Conservation (phyloP, 495 filamentous ascomycete genomes). For the Penicillium argentinense region DNA sequence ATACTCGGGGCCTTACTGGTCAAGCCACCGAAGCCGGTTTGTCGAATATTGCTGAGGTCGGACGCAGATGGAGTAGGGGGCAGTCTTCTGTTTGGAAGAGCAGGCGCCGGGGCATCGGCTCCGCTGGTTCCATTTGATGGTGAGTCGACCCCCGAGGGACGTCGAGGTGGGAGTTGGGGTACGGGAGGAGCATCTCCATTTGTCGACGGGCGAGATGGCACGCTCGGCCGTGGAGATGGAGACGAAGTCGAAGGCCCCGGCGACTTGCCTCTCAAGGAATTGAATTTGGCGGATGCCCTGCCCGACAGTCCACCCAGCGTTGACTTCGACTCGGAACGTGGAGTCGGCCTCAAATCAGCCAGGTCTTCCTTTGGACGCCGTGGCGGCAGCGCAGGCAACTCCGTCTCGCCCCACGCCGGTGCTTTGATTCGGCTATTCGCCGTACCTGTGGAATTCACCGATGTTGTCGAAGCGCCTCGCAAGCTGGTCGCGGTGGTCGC, state of each 20-base stretch:
- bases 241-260: slow-evolving; percentile 16
- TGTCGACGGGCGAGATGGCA: slow-evolving; percentile 9
- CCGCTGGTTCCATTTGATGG: slow-evolving; percentile 11
- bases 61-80: slow-evolving; percentile 36
- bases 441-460: slow-evolving; percentile 26
- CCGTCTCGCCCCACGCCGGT: slow-evolving; percentile 46
- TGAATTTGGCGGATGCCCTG: slow-evolving; percentile 21
- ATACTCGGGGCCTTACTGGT: slow-evolving; percentile 32
- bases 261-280: slow-evolving; percentile 16
- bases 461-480: slow-evolving; percentile 32
- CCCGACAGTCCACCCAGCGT: slow-evolving; percentile 17
- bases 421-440: slow-evolving; percentile 30
- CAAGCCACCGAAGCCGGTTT: slow-evolving; percentile 40
- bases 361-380: slow-evolving; percentile 30
- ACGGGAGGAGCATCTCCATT: slow-evolving; percentile 3
- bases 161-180: slow-evolving; percentile 36
- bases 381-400: slow-evolving; percentile 46
- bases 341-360: slow-evolving; percentile 13
- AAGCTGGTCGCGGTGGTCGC: slow-evolving; percentile 37
- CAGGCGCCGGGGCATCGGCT: slow-evolving; percentile 12
- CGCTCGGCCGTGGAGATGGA: slow-evolving; percentile 13
- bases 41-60: slow-evolving; percentile 32
- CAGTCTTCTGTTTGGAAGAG: slow-evolving; percentile 28
- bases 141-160: slow-evolving; percentile 21
- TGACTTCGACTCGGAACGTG: slow-evolving; percentile 25